Base-by-base conservation (phyloP, 257 asterid species). In the Scutellaria barbata region DNA sequence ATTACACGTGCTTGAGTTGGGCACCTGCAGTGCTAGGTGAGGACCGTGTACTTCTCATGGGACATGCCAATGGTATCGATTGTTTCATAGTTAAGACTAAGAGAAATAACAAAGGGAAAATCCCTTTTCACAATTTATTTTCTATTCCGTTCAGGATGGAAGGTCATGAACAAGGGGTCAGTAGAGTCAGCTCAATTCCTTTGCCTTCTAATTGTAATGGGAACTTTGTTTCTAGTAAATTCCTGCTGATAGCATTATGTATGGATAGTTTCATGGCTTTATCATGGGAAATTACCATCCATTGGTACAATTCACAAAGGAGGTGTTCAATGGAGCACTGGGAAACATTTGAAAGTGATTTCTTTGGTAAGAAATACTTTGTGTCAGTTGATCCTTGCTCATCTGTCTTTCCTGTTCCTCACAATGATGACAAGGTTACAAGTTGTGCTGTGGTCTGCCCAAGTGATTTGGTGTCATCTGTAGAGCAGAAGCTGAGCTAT, bases 1-100 rank as follows among this genome's bases (percentile, higher is more conserved):
- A 77, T 61, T 91, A 88, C 85, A 84, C 83, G 42, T 85, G 96
- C 90, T 85, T 94, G 87, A 85, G 82, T 58, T 94, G 99, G 99
- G 89, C 87, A 20, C 95, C 97, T 61, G 72, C 80, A 48, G 75
- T 87, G 58, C 78, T 87, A 33, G 82, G 80, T 60, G 85, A 84
- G 63, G 85, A 77, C 68, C 84, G 51, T 25, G 68, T 87, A 80
- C 86, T 94, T 80, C 76, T 89, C 73, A 64, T 87, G 81, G 99
- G 99, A 53, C 96, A 89, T 79, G 81, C 84, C 63, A 82, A 80
- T 18, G 97, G 97, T 71, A 77, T 94, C 37, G 98, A 94, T 79
- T 83, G 87, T 78, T 85, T 86, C 68, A 45, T 87, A 52, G 79
- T 85, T 55, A 79, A 82, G 80, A 80, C 81, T 52, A 39, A 72